These are phyloP conservation scores for Alnus glutinosa DNA, from an alignment of 306 rosid genomes.

Conservation along the genomic window DNA sequence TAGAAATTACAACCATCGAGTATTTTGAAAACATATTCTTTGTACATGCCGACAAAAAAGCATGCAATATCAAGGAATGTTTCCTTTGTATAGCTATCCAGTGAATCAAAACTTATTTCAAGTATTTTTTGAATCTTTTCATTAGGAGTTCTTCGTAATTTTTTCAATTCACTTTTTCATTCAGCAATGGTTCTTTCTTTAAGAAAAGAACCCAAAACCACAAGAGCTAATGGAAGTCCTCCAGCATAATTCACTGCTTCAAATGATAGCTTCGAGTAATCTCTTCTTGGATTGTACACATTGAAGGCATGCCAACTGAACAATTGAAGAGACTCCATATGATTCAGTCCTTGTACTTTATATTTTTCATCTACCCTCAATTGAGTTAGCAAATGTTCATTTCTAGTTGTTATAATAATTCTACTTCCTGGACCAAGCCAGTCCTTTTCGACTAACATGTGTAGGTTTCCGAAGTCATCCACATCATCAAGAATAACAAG, in stretches of 20 bases:
- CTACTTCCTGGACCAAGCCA: conserved; percentile 33
- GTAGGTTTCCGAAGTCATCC: background rate
- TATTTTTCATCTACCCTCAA: background rate
- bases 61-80: conserved; percentile 47
- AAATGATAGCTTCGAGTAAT: conserved; percentile 6
- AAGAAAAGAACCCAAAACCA: conserved; percentile 39
- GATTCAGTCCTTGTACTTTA: background rate
- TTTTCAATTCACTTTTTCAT: conserved; percentile 32
- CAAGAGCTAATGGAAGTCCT: conserved; percentile 46
- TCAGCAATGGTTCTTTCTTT: conserved; percentile 11
- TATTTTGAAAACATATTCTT: conserved; percentile 10
- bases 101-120: conserved; percentile 30
- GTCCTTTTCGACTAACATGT: background rate
- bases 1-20: conserved; percentile 30
- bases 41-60: conserved; percentile 40
- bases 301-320: conserved; percentile 40
- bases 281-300: background rate
- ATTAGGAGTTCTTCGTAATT: conserved; percentile 29
- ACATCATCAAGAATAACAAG: conserved; percentile 27
- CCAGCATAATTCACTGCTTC: conserved; percentile 17
- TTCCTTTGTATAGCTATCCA: conserved; percentile 12
- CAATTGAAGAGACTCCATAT: conserved; percentile 22
- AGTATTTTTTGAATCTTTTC: conserved; percentile 28
- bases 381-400: background rate
- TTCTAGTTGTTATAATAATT: conserved; percentile 31